These are phyloP conservation scores for Moesziomyces antarcticus DNA, from an alignment of 1,284 basidiomycete genomes.

Conservation along the genomic window DNA sequence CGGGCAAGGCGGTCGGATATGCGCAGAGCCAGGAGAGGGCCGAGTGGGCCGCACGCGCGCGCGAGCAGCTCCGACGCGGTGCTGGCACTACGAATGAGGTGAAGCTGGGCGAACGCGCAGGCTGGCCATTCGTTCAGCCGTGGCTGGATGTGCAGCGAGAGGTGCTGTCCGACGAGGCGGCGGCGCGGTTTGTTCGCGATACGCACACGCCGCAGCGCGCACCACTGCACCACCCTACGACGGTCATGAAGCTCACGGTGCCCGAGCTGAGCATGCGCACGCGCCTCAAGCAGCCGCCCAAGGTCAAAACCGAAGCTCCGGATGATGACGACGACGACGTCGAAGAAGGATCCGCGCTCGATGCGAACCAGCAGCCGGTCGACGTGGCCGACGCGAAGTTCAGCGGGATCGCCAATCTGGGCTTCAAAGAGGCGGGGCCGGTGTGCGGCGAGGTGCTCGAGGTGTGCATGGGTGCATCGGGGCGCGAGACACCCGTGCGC, in stretches of 20 bases:
- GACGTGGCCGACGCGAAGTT: constrained; percentile 31
- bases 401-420: constrained; percentile 28
- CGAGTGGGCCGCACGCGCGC: constrained; percentile 15
- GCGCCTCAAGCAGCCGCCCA: constrained; percentile 11
- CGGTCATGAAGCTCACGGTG: constrained; percentile 29
- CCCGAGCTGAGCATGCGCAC: constrained; percentile 26
- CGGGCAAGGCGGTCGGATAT: constrained; percentile 35
- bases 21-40: constrained; percentile 11
- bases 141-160: constrained; percentile 11
- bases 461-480: constrained; percentile 25
- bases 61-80: background rate
- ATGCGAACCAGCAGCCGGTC: constrained; percentile 28
- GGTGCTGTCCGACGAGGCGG: constrained; percentile 8
- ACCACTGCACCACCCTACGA: constrained; percentile 24
- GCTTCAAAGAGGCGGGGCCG: constrained; percentile 27
- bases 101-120: constrained; percentile 6
- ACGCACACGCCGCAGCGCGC: constrained; percentile 12
- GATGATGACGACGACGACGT: constrained; percentile 23
- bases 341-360: constrained; percentile 21
- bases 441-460: constrained; percentile 22
- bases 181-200: constrained; percentile 16
- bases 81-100: background rate
- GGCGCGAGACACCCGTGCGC: constrained; percentile 18
- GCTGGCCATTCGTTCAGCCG: constrained; percentile 44
- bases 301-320: constrained; percentile 9